Evolutionary conservation across 352 stramenopile species (phyloP).

Genomic region (Pythium phragmitis): DNA sequence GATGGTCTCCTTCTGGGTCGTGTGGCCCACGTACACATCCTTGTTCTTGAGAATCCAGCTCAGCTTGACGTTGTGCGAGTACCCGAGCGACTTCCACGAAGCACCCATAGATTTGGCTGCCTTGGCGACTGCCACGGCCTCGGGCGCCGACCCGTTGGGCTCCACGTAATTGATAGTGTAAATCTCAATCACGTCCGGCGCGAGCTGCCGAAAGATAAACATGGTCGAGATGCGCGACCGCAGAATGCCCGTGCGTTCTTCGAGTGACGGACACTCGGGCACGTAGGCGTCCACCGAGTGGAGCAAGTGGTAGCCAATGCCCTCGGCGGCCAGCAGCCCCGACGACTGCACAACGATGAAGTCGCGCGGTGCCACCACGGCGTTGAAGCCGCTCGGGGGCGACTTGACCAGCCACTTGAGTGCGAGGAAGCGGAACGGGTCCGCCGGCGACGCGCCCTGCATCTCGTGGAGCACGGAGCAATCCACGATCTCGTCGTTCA

Average conservation of each 20-base stretch:
- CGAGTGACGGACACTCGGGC: slow-evolving; percentile 33
- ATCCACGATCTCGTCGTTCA: slow-evolving; percentile 48
- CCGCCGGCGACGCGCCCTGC: slow-evolving; percentile 29
- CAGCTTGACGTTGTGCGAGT: slow-evolving; percentile 26
- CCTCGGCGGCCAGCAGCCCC: slow-evolving; percentile 9
- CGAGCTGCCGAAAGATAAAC: slow-evolving; percentile 37
- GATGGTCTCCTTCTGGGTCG: not conserved
- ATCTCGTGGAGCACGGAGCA: slow-evolving; percentile 45
- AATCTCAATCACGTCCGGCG: slow-evolving; percentile 36
- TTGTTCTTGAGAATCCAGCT: slow-evolving; percentile 42
- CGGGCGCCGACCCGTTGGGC: slow-evolving; percentile 41
- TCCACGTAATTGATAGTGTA: slow-evolving; percentile 48
- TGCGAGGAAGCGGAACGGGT: slow-evolving; percentile 24
- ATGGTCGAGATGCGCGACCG: slow-evolving; percentile 42
- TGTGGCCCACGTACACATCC: slow-evolving; percentile 13
- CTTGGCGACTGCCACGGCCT: slow-evolving; percentile 39
- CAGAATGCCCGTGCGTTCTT: slow-evolving; percentile 33
- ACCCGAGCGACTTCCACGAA: slow-evolving; percentile 33
- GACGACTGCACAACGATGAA: slow-evolving; percentile 19
- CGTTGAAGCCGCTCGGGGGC: not conserved
- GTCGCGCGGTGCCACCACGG: slow-evolving; percentile 19
- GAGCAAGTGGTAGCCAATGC: slow-evolving; percentile 42
- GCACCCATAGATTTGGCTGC: slow-evolving; percentile 36
- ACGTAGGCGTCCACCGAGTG: slow-evolving; percentile 41
- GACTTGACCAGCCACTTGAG: slow-evolving; percentile 30